phyloP scores from a whole-genome alignment of 2,329 filamentous ascomycete species.

The Colletotrichum paranaense region DNA sequence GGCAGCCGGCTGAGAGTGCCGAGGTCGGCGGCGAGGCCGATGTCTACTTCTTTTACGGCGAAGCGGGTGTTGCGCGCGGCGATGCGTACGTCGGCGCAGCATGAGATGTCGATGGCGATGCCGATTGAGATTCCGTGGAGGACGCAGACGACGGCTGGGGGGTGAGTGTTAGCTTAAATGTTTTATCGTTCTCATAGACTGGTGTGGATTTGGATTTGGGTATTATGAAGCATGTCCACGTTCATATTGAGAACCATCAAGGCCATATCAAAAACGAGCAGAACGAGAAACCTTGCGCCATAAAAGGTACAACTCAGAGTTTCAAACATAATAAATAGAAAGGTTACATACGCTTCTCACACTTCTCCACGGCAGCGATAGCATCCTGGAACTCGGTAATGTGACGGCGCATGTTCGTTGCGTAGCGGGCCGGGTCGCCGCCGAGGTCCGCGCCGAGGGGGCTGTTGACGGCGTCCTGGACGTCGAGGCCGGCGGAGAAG shows the following conservation, averaged over 20 bases:
- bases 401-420: constrained; percentile 71
- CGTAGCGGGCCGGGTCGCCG: constrained; percentile 73
- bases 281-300: not conserved
- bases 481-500: constrained; percentile 89
- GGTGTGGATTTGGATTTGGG: not conserved
- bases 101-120: constrained; percentile 79
- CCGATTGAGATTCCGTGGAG: constrained; percentile 84
- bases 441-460: constrained; percentile 50
- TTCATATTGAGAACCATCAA: not conserved
- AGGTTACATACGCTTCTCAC: constrained; percentile 79
- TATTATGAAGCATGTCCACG: not conserved
- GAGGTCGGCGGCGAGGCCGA: constrained; percentile 83
- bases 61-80: constrained; percentile 70
- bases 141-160: constrained; percentile 81
- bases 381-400: constrained; percentile 85
- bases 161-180: constrained; percentile 31
- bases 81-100: constrained; percentile 78
- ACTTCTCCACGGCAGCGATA: constrained; percentile 81
- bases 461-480: constrained; percentile 71
- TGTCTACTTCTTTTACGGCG: constrained; percentile 84
- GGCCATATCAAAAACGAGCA: not conserved
- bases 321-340: not conserved
- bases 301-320: too few species aligned
- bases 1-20: constrained; percentile 80
- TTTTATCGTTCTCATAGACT: not conserved